phyloP scores from a whole-genome alignment of 2,329 filamentous ascomycete species.

The Myriosclerotinia curreyana region DNA sequence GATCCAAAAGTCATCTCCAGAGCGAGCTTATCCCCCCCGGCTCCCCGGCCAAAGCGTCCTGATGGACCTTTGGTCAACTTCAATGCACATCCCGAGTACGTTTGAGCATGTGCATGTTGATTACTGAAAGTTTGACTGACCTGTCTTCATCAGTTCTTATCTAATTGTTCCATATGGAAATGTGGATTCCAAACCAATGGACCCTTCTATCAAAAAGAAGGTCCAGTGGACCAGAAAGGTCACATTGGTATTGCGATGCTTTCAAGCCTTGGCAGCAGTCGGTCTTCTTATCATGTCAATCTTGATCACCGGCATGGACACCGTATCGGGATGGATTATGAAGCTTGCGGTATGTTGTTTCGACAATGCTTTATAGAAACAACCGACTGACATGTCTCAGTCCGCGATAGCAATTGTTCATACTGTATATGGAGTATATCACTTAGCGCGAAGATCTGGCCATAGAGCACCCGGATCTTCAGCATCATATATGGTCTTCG shows the following conservation, averaged over 20 bases:
- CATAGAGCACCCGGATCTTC: slow-evolving; percentile 74
- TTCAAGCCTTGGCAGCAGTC: slow-evolving; percentile 65
- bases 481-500: slow-evolving; percentile 85
- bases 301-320: slow-evolving; percentile 66
- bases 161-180: slow-evolving; percentile 61
- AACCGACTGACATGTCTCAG: slow-evolving; percentile 47
- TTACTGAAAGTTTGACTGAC: neutral
- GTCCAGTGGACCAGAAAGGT: slow-evolving; percentile 67
- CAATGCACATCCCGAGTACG: slow-evolving; percentile 84
- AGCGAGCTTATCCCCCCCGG: slow-evolving; percentile 64
- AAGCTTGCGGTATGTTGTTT: slow-evolving; percentile 63
- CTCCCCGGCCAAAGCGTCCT: slow-evolving; percentile 57
- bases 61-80: slow-evolving; percentile 77
- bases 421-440: slow-evolving; percentile 75
- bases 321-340: slow-evolving; percentile 69
- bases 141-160: slow-evolving; percentile 46
- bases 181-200: slow-evolving; percentile 63
- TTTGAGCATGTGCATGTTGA: slow-evolving; percentile 24
- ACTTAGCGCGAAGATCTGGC: slow-evolving; percentile 68
- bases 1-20: slow-evolving; percentile 84
- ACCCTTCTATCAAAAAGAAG: slow-evolving; percentile 63
- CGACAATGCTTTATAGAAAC: neutral
- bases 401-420: slow-evolving; percentile 71
- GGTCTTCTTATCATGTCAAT: slow-evolving; percentile 75
- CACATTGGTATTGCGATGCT: slow-evolving; percentile 65